Conservation (phyloP, 805 yeast genomes). For the Cyberlindnera mycetangii region DNA sequence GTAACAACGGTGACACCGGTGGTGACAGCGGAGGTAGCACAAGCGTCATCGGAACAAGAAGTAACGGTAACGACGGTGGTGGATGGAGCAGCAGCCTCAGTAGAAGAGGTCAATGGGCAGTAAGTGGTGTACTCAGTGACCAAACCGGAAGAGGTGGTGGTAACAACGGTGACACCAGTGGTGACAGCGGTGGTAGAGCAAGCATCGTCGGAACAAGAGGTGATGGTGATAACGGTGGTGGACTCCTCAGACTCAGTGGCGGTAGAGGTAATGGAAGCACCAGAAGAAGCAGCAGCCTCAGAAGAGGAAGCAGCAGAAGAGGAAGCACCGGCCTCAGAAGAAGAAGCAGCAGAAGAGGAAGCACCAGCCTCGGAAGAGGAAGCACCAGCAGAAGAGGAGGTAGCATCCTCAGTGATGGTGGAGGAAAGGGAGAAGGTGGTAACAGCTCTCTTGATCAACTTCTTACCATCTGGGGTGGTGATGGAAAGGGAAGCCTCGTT, state of each 20-base stretch:
- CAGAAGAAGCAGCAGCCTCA: conserved; percentile 13
- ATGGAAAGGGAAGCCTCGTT: conserved; percentile 15
- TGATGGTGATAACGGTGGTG: conserved; percentile 14
- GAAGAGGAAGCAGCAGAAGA: conserved; percentile 13
- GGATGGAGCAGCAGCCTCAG: not conserved
- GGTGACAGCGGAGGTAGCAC: conserved; percentile 29
- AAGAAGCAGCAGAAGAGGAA: conserved; percentile 4
- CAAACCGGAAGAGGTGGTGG: conserved; percentile 26
- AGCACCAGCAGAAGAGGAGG: conserved; percentile 8
- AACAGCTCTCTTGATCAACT: conserved; percentile 20
- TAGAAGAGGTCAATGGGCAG: conserved; percentile 17
- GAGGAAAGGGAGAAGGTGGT: conserved; percentile 7
- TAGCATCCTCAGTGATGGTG: conserved; percentile 15
- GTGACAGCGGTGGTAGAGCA: conserved; percentile 11
- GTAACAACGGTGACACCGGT: conserved; percentile 30
- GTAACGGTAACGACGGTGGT: conserved; percentile 11
- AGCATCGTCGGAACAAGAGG: conserved; percentile 14
- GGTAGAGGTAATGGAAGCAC: conserved; percentile 22
- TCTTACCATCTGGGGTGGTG: conserved; percentile 20
- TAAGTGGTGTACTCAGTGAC: conserved; percentile 34
- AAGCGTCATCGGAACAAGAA: conserved; percentile 5
- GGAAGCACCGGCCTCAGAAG: conserved; percentile 7
- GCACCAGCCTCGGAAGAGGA: conserved; percentile 9
- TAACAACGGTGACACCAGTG: conserved; percentile 19
- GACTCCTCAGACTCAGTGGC: conserved; percentile 15